These are phyloP conservation scores for Microcera coccophila DNA, from an alignment of 2,329 filamentous ascomycete genomes.

Conservation along the genomic window DNA sequence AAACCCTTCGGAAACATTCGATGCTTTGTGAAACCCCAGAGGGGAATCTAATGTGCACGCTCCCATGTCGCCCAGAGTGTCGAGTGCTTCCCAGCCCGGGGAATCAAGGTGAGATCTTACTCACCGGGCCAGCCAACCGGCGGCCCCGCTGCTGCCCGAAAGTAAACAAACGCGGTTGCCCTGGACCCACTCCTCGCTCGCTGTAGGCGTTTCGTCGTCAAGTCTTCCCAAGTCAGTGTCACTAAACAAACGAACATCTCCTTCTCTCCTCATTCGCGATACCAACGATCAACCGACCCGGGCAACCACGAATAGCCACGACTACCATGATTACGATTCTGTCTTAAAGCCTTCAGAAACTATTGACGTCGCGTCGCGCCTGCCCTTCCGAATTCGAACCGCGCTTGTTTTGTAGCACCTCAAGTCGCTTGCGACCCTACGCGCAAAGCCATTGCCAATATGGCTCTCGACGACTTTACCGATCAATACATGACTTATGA, in stretches of 20 bases:
- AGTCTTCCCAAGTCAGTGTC: constrained; percentile 8
- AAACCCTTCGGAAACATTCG: too few species aligned
- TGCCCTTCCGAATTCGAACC: not conserved
- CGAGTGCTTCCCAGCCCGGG: too few species aligned
- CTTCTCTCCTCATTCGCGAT: not conserved
- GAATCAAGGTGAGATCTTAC: not conserved
- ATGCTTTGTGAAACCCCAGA: too few species aligned
- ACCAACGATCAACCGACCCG: not conserved
- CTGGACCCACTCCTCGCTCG: constrained; percentile 15
- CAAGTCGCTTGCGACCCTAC: constrained; percentile 16
- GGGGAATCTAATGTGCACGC: too few species aligned
- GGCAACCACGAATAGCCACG: not conserved
- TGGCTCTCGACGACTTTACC: constrained; percentile 36
- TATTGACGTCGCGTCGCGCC: constrained; percentile 8
- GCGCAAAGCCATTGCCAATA: constrained; percentile 21
- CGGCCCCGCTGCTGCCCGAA: constrained; percentile 16
- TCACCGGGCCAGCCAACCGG: not conserved
- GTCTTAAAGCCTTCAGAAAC: constrained; percentile 10
- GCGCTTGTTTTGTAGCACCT: not conserved
- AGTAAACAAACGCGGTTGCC: constrained; percentile 35
- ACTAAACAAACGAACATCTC: not conserved
- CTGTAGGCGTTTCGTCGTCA: constrained; percentile 10
- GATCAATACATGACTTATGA: constrained; percentile 61
- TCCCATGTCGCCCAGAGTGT: too few species aligned
- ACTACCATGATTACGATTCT: constrained; percentile 18